A percentile compares a stretch with the other conserved stretches of the same genome.
Evolutionary conservation across 164 flowering plant species (phyloP).

Genomic region (Magnolia changhungtana): DNA sequence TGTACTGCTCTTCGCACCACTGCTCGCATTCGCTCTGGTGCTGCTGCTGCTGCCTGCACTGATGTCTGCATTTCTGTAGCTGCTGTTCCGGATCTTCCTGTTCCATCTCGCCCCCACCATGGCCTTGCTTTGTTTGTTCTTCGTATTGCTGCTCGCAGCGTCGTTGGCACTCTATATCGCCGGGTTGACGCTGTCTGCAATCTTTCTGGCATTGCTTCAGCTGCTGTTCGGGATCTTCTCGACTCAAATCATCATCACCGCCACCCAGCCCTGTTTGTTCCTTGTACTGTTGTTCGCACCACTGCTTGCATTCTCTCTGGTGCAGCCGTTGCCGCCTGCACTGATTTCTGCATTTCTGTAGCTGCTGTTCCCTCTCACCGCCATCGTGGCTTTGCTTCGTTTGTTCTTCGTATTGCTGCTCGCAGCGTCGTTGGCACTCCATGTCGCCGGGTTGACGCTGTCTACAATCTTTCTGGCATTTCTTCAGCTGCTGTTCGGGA

Average conservation of each 20-base stretch:
- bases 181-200: background rate
- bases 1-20: constrained; percentile 1
- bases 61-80: too few species aligned
- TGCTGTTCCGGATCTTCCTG: too few species aligned
- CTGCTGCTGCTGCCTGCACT: background rate
- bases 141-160: too few species aligned
- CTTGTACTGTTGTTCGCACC: background rate
- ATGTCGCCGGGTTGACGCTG: background rate
- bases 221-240: background rate
- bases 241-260: background rate
- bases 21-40: background rate
- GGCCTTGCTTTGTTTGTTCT: too few species aligned
- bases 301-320: background rate
- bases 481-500: background rate
- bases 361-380: background rate
- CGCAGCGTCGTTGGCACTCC: background rate
- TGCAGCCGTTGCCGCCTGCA: background rate
- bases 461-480: background rate
- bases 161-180: too few species aligned
- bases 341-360: background rate
- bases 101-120: too few species aligned
- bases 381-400: too few species aligned
- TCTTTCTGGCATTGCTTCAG: background rate
- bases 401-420: background rate
- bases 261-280: background rate